phyloP scores from a whole-genome alignment of 768 basidiomycete genomes.

The Flagelloscypha sp. region DNA sequence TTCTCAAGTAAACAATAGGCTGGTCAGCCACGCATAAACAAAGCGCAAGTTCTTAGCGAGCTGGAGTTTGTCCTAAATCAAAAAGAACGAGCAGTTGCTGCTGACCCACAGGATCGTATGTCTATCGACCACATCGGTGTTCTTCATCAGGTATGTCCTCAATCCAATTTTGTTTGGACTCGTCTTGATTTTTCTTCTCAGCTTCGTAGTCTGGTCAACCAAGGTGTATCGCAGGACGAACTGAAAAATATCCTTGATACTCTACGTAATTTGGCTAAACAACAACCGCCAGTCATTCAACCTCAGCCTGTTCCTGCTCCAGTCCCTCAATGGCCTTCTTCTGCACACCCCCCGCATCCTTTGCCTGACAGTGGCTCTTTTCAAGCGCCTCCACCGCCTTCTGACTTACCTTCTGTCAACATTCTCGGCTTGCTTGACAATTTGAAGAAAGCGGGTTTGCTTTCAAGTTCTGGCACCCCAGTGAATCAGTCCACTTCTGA shows the following conservation, averaged over 20 bases:
- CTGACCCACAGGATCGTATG: slow-evolving; percentile 63
- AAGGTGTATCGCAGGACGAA: slow-evolving; percentile 74
- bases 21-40: slow-evolving; percentile 47
- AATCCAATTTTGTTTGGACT: slow-evolving; percentile 3
- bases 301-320: slow-evolving; percentile 19
- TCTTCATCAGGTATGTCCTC: slow-evolving; percentile 62
- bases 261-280: slow-evolving; percentile 34
- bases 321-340: slow-evolving; percentile 11
- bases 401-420: slow-evolving; percentile 28
- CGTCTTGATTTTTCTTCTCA: slow-evolving; percentile 18
- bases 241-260: slow-evolving; percentile 68
- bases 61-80: slow-evolving; percentile 75
- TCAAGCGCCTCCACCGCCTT: too few species aligned
- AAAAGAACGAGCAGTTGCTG: slow-evolving; percentile 66
- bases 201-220: slow-evolving; percentile 68
- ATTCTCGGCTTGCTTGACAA: slow-evolving; percentile 57
- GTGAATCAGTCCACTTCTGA: slow-evolving; percentile 28
- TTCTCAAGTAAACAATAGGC: slow-evolving; percentile 22
- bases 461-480: slow-evolving; percentile 44
- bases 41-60: slow-evolving; percentile 75
- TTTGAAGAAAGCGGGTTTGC: slow-evolving; percentile 73
- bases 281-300: slow-evolving; percentile 12
- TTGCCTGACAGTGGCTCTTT: too few species aligned
- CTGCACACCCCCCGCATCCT: slow-evolving; percentile 6
- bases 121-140: slow-evolving; percentile 69